Evolutionary conservation across 108 stramenopile species (phyloP).

Genomic region (Fistulifera solaris): DNA sequence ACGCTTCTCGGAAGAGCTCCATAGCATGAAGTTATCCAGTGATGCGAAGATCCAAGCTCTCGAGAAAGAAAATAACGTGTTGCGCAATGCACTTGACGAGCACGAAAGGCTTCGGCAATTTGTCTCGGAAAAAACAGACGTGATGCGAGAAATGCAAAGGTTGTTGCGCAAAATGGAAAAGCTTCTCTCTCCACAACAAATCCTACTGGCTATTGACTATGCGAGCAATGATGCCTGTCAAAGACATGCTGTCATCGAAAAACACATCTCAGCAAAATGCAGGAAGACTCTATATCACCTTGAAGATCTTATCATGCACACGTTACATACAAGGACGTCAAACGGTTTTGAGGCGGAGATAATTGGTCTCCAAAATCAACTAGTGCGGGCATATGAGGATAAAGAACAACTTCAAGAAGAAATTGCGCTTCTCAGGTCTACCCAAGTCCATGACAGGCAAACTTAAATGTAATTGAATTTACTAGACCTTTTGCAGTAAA

Average conservation of each 20-base stretch:
- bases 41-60: slow-evolving; percentile 1
- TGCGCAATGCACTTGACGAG: not conserved
- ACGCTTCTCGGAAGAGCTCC: slow-evolving; percentile 2
- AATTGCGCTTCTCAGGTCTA: not conserved
- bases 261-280: not conserved
- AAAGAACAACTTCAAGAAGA: not conserved
- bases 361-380: not conserved
- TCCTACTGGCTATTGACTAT: not conserved
- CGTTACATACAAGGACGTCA: not conserved
- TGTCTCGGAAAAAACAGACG: not conserved
- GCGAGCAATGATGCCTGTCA: too few relatives aligned
- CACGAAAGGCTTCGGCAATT: not conserved
- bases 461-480: too few relatives aligned
- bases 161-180: not conserved
- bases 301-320: not conserved
- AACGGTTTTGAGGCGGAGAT: not conserved
- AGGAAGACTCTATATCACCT: not conserved
- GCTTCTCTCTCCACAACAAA: slow-evolving; percentile 1
- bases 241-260: not conserved
- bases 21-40: not conserved
- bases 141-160: not conserved
- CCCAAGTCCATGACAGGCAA: too few relatives aligned
- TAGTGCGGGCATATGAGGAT: slow-evolving; percentile 1
- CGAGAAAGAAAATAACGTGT: not conserved
- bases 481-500: too few relatives aligned